Percentiles rank a stretch among this genome's conserved stretches.
phyloP scores from a whole-genome alignment of 2,329 filamentous ascomycete species.

The Verticillium dahliae region DNA sequence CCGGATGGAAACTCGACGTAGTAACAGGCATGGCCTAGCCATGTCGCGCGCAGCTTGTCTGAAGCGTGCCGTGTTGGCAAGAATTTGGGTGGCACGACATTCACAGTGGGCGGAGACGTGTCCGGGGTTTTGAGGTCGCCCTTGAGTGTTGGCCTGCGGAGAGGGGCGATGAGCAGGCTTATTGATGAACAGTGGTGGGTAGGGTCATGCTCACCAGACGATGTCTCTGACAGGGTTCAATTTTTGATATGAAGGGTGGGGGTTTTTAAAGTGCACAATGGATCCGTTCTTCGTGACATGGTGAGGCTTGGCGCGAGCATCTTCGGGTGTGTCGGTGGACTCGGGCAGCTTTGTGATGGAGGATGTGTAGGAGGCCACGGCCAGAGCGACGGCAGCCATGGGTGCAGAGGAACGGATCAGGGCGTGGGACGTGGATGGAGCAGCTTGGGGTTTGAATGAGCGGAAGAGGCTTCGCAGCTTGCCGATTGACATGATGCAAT shows the following conservation, averaged over 20 bases:
- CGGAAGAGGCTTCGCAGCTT: conserved; percentile 5
- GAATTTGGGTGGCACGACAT: conserved; percentile 62
- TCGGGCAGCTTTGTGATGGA: conserved; percentile 27
- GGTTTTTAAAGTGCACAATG: conserved; percentile 40
- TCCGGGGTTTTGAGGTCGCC: conserved; percentile 45
- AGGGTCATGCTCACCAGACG: conserved; percentile 23
- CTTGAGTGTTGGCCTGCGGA: conserved; percentile 27
- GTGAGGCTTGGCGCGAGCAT: conserved; percentile 38
- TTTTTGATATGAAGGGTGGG: conserved; percentile 37
- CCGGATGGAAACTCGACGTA: conserved; percentile 85
- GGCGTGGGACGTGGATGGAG: conserved; percentile 1
- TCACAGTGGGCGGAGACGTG: conserved; percentile 58
- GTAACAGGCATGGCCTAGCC: conserved; percentile 93
- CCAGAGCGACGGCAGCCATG: conserved; percentile 8
- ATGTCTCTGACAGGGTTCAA: conserved; percentile 19
- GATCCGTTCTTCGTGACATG: conserved; percentile 36
- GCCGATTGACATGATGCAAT: neutral
- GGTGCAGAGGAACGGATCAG: conserved; percentile 8
- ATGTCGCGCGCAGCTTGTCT: conserved; percentile 69
- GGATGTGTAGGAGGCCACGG: conserved; percentile 15
- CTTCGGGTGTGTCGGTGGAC: conserved; percentile 28
- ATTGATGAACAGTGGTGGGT: neutral
- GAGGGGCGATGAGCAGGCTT: neutral
- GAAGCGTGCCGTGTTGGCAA: conserved; percentile 51
- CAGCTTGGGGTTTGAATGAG: conserved; percentile 3